Conservation (phyloP, 169 alveolate species). For the Plasmodium adleri region DNA sequence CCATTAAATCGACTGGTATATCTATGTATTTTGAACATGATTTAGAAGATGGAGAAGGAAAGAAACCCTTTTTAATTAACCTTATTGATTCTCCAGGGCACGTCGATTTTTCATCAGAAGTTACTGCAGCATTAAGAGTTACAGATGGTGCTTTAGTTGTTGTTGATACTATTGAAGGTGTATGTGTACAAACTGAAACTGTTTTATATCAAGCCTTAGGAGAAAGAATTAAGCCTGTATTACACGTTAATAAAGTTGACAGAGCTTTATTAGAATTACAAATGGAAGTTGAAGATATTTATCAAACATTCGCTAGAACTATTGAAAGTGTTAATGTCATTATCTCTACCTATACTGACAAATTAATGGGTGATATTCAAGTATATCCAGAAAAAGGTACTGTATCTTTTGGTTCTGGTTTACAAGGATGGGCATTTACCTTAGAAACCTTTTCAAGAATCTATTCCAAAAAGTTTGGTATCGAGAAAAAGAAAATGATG, state of each 20-base stretch:
- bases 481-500: constrained; percentile 96
- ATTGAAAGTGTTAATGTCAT: constrained; percentile 98
- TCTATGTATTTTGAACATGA: constrained; percentile 98
- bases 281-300: constrained; percentile 98
- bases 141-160: constrained; percentile 99
- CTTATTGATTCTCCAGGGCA: constrained; percentile 99
- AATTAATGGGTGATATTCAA: constrained; percentile 96
- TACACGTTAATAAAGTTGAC: constrained; percentile 98
- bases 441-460: constrained; percentile 96
- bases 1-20: constrained; percentile 99
- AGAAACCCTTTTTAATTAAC: constrained; percentile 95
- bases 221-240: constrained; percentile 98
- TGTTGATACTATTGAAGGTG: constrained; percentile 99
- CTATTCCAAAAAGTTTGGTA: constrained; percentile 96
- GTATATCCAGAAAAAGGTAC: constrained; percentile 98
- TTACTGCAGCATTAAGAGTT: constrained; percentile 99
- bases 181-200: constrained; percentile 99
- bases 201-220: constrained; percentile 99
- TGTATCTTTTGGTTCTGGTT: constrained; percentile 99
- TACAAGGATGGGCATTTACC: constrained; percentile 99
- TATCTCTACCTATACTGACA: constrained; percentile 96
- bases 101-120: constrained; percentile 99
- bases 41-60: constrained; percentile 92
- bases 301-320: constrained; percentile 96
- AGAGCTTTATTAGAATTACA: constrained; percentile 97